Percentiles rank a stretch among this genome's conserved stretches.
These are phyloP conservation scores for Morella rubra DNA, from an alignment of 306 rosid species.

Conservation along the genomic window DNA sequence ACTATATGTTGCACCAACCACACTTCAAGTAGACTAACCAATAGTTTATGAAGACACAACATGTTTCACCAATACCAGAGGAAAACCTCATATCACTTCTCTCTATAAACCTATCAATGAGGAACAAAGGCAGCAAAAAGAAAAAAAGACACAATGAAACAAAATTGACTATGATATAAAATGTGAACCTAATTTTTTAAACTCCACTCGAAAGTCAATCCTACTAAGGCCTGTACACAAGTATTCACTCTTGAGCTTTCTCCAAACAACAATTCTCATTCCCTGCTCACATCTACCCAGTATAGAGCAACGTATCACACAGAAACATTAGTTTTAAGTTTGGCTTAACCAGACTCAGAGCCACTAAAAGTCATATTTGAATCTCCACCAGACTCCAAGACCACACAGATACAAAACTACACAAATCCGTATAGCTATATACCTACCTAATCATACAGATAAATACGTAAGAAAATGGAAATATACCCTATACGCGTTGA, in stretches of 20 bases:
- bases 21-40: not conserved
- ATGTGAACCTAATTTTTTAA: not conserved
- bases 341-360: too few relatives aligned
- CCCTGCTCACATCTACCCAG: not conserved
- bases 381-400: not conserved
- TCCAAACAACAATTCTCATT: not conserved
- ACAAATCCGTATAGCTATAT: not conserved
- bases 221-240: not conserved
- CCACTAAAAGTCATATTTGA: too few relatives aligned
- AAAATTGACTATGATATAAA: not conserved
- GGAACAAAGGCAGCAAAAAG: not conserved
- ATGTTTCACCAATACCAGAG: not conserved
- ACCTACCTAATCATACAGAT: not conserved
- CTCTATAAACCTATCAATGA: not conserved
- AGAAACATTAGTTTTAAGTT: too few relatives aligned
- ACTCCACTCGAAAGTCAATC: not conserved
- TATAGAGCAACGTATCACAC: too few relatives aligned
- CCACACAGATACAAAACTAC: not conserved
- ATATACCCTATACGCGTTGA: constrained; percentile 83
- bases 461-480: not conserved
- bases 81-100: not conserved
- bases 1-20: not conserved
- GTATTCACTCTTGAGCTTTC: not conserved
- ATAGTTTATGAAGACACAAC: not conserved
- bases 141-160: too few relatives aligned